Percentiles rank a stretch among this genome's conserved stretches.
Conservation (phyloP, 139 green algal genomes). For the Pycnococcus provasolii region DNA sequence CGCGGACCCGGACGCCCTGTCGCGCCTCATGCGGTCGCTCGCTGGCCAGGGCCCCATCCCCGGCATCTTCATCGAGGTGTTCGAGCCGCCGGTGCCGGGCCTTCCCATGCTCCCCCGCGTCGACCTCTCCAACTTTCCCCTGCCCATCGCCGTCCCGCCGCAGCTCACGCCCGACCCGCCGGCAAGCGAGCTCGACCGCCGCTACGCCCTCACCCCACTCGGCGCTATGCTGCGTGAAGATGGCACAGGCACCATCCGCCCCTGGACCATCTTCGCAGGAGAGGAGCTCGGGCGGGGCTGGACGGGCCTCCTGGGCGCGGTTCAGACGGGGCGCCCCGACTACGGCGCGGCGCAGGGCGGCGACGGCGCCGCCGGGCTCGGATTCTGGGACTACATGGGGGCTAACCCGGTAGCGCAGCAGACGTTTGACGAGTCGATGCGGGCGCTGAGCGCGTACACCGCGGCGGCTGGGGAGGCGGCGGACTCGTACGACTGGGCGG, state of each 20-base stretch:
- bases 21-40: background rate
- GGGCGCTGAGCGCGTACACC: background rate
- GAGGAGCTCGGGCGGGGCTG: slow-evolving; percentile 4
- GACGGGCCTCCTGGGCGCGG: background rate
- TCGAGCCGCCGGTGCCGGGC: background rate
- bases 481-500: background rate
- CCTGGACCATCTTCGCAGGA: slow-evolving; percentile 3
- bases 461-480: background rate
- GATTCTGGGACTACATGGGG: slow-evolving; percentile 1
- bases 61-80: slow-evolving; percentile 5
- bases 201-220: slow-evolving; percentile 10
- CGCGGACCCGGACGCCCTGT: background rate
- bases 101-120: background rate
- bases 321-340: background rate
- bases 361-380: background rate
- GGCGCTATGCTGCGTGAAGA: slow-evolving; percentile 3
- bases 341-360: background rate
- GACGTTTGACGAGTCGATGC: background rate
- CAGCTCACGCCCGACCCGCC: background rate
- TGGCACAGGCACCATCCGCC: background rate
- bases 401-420: background rate
- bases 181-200: background rate
- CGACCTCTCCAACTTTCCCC: background rate
- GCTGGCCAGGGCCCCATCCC: slow-evolving; percentile 8
- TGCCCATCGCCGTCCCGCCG: slow-evolving; percentile 2